These are phyloP conservation scores for Liquidambar formosana DNA, from an alignment of 164 flowering plant genomes.

Conservation along the genomic window DNA sequence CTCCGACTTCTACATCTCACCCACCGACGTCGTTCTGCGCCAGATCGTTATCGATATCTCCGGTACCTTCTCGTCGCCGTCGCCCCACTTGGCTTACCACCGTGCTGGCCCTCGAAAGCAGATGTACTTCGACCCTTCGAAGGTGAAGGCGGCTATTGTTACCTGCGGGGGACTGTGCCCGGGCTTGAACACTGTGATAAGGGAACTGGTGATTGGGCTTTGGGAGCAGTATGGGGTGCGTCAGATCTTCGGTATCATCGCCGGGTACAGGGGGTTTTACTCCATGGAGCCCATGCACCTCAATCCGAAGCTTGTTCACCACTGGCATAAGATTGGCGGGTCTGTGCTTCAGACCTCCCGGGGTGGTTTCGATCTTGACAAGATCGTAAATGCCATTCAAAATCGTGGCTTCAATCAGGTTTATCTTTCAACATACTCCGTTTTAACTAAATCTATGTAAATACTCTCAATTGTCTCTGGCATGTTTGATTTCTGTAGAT, in stretches of 20 bases:
- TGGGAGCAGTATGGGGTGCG: conserved; percentile 76
- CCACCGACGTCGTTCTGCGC: conserved; percentile 49
- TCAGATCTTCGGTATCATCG: conserved; percentile 55
- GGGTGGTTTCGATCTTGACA: conserved; percentile 75
- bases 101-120: conserved; percentile 72
- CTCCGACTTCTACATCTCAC: conserved; percentile 44
- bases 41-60: conserved; percentile 38
- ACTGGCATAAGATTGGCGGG: conserved; percentile 79
- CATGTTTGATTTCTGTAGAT: not conserved
- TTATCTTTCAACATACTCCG: not conserved
- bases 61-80: conserved; percentile 17
- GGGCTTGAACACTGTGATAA: conserved; percentile 79
- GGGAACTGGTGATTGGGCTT: conserved; percentile 78
- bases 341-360: conserved; percentile 68
- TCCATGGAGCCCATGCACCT: conserved; percentile 42
- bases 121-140: conserved; percentile 46
- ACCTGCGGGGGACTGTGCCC: conserved; percentile 91
- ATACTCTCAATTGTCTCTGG: no score
- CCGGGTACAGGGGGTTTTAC: conserved; percentile 86
- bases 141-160: conserved; percentile 61
- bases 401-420: conserved; percentile 71
- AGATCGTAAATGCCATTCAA: conserved; percentile 68
- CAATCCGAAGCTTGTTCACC: conserved; percentile 54
- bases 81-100: conserved; percentile 43
- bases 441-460: no score